Base-by-base conservation (phyloP, 108 stramenopile species). In the Cyclotella kingstonii region DNA sequence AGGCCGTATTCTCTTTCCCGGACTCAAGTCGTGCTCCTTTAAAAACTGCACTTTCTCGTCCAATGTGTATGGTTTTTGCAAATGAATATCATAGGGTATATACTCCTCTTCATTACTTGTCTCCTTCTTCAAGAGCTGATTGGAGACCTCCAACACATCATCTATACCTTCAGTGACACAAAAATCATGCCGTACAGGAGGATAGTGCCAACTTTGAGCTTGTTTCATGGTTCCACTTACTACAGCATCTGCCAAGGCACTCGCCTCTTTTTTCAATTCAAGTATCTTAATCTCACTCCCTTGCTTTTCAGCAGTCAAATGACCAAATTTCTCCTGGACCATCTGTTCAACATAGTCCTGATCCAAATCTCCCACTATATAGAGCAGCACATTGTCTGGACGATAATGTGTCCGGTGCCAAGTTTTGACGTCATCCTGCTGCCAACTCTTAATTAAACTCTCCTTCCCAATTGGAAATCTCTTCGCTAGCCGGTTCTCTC, bases 381-480 rank as follows among this genome's bases (percentile, higher is more conserved):
- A 98, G 65, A 98, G 74, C 34, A 97, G 58, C n/a, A 95, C 96
- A 69, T 98, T 98, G 67, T 97, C 96, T 26, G 98, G 98, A 42
- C 96, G 91, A 71, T 98, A 98, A 73, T 97, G 96, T 52, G 87
- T 93, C 47, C 93, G 54, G 81, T 98, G 96, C 91, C 93, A 97
- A n/a, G 90, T 84, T 45, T 83, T 80, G 44, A 98, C 91, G 84
- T 98, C 96, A 61, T 90, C 92, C 30, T 69, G 68, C 34, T 84
- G 66, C 96, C 98, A 98, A 23, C 36, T 77, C 18, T 81, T 85
- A 75, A 98, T 98, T 35, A 97, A 79, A 25, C 72, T 77, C 73
- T 97, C 96, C 55, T 97, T 96, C 10, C 98, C 98, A 80, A 98
- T 98, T 19, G 98, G 98, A 66, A 98, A 98, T 12, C 97, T 81